These are phyloP conservation scores for Tulasnella sp. DNA, from an alignment of 768 basidiomycete species.

Conservation along the genomic window DNA sequence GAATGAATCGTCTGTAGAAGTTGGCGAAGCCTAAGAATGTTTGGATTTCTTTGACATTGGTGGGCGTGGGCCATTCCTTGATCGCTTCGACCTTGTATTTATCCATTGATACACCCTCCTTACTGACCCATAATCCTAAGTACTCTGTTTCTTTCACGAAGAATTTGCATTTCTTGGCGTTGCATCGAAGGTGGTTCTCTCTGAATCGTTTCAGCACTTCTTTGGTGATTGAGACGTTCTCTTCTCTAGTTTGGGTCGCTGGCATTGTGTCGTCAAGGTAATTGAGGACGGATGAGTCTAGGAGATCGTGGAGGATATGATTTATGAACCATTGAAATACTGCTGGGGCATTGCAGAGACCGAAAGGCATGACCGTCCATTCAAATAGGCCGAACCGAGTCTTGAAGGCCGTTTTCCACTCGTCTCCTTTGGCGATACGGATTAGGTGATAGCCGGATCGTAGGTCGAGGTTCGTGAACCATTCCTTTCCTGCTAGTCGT, in stretches of 20 bases:
- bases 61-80: no score
- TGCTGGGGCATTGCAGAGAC: constrained; percentile 26
- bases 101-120: no score
- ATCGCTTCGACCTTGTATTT: no score
- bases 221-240: constrained; percentile 17
- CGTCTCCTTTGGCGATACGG: constrained; percentile 25
- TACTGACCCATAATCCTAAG: no score
- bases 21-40: constrained; percentile 27
- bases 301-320: constrained; percentile 24
- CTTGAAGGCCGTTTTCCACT: constrained; percentile 33
- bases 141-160: no score
- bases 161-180: no score
- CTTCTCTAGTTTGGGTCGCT: constrained; percentile 19
- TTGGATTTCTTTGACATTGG: constrained; percentile 1
- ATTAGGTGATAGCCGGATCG: constrained; percentile 26
- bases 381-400: constrained; percentile 27
- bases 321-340: constrained; percentile 26
- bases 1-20: constrained; percentile 28
- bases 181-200: no score
- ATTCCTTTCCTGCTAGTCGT: constrained; percentile 18
- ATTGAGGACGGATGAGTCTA: constrained; percentile 20
- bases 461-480: constrained; percentile 27
- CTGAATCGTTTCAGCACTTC: no score
- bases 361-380: constrained; percentile 26
- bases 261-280: constrained; percentile 28